phyloP scores from a whole-genome alignment of 495 filamentous ascomycete genomes.

The Physcia stellaris region DNA sequence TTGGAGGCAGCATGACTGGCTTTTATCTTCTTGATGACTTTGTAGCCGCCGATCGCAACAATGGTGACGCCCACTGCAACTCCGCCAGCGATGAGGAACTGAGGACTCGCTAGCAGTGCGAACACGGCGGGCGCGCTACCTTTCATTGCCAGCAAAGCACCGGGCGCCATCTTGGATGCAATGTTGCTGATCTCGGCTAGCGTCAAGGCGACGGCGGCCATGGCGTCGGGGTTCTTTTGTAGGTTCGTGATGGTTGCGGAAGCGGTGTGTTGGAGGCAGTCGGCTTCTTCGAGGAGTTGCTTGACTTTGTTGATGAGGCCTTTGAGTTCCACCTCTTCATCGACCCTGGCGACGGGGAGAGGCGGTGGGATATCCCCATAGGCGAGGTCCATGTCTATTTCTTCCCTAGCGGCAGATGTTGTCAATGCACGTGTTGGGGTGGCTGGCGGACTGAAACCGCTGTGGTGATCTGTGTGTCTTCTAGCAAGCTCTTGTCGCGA shows the following conservation, averaged over 20 bases:
- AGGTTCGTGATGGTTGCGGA: slow-evolving; percentile 72
- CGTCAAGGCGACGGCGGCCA: slow-evolving; percentile 85
- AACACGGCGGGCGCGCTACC: slow-evolving; percentile 69
- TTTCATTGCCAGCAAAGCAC: slow-evolving; percentile 61
- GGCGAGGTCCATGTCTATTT: slow-evolving; percentile 78
- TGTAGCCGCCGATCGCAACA: slow-evolving; percentile 89
- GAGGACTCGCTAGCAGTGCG: slow-evolving; percentile 72
- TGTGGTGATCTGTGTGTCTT: slow-evolving; percentile 26
- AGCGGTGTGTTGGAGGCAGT: slow-evolving; percentile 77
- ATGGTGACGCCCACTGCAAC: slow-evolving; percentile 82
- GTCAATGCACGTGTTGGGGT: slow-evolving; percentile 12
- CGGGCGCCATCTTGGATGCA: slow-evolving; percentile 70
- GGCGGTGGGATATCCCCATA: slow-evolving; percentile 59
- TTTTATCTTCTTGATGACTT: slow-evolving; percentile 81
- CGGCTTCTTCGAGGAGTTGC: slow-evolving; percentile 62
- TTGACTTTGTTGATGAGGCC: slow-evolving; percentile 56
- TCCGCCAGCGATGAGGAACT: slow-evolving; percentile 86
- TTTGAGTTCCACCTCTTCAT: slow-evolving; percentile 42
- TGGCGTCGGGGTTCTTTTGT: slow-evolving; percentile 82
- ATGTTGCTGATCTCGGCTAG: slow-evolving; percentile 82
- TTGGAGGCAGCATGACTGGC: slow-evolving; percentile 25
- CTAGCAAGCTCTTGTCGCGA: slow-evolving; percentile 23
- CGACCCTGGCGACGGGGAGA: slow-evolving; percentile 19
- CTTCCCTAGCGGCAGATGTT: slow-evolving; percentile 12
- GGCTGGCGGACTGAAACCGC: slow-evolving; percentile 1